Base-by-base conservation (phyloP, 768 basidiomycete species). In the Heimioporus sp. region DNA sequence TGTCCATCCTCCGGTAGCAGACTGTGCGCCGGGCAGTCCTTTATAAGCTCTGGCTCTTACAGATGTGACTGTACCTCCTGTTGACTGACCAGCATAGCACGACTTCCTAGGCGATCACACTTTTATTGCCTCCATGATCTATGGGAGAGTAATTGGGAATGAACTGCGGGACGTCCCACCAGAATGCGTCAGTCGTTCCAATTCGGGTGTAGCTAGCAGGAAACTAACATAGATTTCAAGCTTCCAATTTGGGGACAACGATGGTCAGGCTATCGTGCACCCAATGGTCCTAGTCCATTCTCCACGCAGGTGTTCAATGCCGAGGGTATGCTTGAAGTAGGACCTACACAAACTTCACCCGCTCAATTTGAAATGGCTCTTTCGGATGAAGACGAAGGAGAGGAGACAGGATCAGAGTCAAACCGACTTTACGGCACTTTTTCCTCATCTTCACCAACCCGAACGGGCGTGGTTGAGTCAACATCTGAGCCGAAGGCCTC, bases 231-330 rank as follows among this genome's bases (percentile, higher is more conserved):
- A 32, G 15, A 32, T 36, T 43, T 24, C 46, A 59, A 68, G 66
- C 54, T 70, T 31, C 62, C 66, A 15, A 51, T 68, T 50, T 70
- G 68, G 68, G 68, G 68, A 52, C 64, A 66, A 48, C 62, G 66
- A 31, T 68, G 66, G 66, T 48, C 59, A 30, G 48, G 55, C 15
- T 54, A 62, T 49, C 58, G 53, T 55, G 38, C 37, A 49, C 59
- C 66, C 44, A 55, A 46, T 34, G 62, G 66, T 15, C 64, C 66
- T 30, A 68, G 66, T 34, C 41, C 56, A 19, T 68, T 65, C 45
- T 63, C 56, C 31, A 60, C 50, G 3, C 61, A 57, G 46, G 28
- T 55, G 50, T 55, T 66, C 49, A 50, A 36, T 35, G 52, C 43
- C 51, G 51, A 56, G 49, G 55, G 24, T 31, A 66, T 63, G 61